Evolutionary conservation across 2,329 filamentous ascomycete species (phyloP), one percentile per base, ranked within the genome.

Genomic region (Exophiala sideris): DNA sequence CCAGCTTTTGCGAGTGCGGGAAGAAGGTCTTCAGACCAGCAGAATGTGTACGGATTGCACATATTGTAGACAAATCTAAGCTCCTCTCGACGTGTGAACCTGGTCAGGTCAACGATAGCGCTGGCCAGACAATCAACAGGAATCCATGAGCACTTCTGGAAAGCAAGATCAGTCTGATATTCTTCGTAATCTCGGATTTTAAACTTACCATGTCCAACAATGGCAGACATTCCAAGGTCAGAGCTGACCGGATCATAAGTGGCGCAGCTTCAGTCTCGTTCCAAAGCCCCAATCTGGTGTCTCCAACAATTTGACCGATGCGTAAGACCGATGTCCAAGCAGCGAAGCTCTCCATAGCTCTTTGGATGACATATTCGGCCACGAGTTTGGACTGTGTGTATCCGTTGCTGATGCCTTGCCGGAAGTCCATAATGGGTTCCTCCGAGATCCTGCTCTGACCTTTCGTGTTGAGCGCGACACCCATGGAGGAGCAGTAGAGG

Each of bases 341-440:
- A 7, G 18, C 49, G 16, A 32, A 69, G 8, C 62, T 48, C 24
- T 57, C 58, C 6, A 79, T 63, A 65, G 52, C 45, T 64, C 63
- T 18, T 74, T 76, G 6, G 67, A 62, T 1, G 9, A 83, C 74
- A 18, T 70, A 70, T 67, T 84, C 81, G 1, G 79, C 79, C 1
- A 83, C 78, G 78, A 80, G 82, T 67, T 81, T 78, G 1, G 78
- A 81, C 24, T 73, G 73, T 2, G 78, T 76, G 58, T 84, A 84
- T 2, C 81, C 81, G 2, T 81, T 68, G 0, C 70, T 63, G 2
- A 74, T 74, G 0, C 78, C 56, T 32, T 54, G 41, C n/a, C 39
- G 20, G 11, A 57, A 46, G 33, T 59, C 48, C 34, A 39, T 35
- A 9, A 51, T 45, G 9, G 61, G 52, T 10, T 36, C 40, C 20